Percentiles rank a stretch among this genome's conserved stretches.
Evolutionary conservation across 148 eudicot genomes (phyloP).

Genomic region (Diospyros kaki): DNA sequence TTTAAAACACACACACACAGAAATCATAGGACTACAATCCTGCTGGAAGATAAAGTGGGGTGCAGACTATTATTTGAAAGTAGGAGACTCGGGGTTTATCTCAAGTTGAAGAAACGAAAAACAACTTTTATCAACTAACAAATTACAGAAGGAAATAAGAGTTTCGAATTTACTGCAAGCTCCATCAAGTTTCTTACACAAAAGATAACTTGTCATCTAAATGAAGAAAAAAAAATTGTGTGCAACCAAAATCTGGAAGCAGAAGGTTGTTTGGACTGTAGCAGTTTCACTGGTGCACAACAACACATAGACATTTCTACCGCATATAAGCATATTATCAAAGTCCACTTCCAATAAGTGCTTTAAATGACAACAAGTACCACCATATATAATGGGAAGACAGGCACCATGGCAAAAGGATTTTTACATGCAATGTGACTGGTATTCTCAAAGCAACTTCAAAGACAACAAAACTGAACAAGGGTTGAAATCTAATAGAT

Average conservation of each 20-base stretch:
- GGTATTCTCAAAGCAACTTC: not conserved
- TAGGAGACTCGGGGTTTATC: not conserved
- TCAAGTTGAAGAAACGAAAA: no score
- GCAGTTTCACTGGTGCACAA: not conserved
- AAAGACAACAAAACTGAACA: not conserved
- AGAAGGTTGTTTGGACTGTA: not conserved
- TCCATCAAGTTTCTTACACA: not conserved
- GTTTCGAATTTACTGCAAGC: not conserved
- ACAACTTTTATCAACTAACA: not conserved
- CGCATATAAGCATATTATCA: not conserved
- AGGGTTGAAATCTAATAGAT: not conserved
- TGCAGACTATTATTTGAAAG: not conserved
- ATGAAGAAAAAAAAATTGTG: not conserved
- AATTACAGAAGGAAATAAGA: not conserved
- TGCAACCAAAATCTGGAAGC: not conserved
- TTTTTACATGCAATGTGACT: not conserved
- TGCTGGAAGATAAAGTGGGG: not conserved
- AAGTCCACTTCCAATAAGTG: not conserved
- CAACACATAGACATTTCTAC: not conserved
- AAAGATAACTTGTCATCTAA: no score
- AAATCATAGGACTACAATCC: no score
- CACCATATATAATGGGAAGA: not conserved
- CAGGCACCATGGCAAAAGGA: slow-evolving; percentile 1
- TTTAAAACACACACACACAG: no score
- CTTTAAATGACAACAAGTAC: not conserved